Base-by-base conservation (phyloP, 495 filamentous ascomycete species). In the Hyaloscypha hepaticicola region DNA sequence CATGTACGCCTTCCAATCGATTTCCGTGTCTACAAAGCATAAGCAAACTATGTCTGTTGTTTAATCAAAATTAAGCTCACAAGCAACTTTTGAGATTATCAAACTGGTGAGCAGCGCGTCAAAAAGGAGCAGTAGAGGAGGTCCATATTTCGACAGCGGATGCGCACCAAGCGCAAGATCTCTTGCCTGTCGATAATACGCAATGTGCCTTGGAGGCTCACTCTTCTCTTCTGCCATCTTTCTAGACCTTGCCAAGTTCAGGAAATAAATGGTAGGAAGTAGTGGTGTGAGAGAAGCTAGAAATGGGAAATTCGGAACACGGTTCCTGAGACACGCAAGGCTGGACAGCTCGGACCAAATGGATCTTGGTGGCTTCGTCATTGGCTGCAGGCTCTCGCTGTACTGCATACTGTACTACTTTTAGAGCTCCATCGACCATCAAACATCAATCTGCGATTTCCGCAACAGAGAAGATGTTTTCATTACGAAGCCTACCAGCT, bases 1-100 rank as follows among this genome's bases (percentile, higher is more conserved):
- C 93, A 98, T 98, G 75, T 99, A 99, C 1, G 94, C 92, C 58
- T 80, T 83, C 95, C 95, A 99, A 77, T 99, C 95, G 72, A 99
- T 99, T 74, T 99, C 95, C 50, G 95, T 99, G 75, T 99, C 95
- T 98, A 70, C 16, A 4, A 16, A 61, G 25, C 41, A 53, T 31
- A 38, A 16, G 29, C 64, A 27, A 60, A 60, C 41, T 28, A n/a
- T 16, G 38, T 4, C 9, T 14, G 4, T 16, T 45, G 11, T 45
- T 16, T 24, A 34, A 33, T 48, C 14, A 25, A 27, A 55, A 45
- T 26, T 8, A 29, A 62, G 66, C 88, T 78, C 80, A 97, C 94
- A 99, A 45, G 93, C 87, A 59, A 97, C 83, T 72, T 88, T 95
- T 83, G 84, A 85, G 63, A 98, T 92, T 63, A 98, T 84, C 29